Conservation (phyloP, 2,329 filamentous ascomycete genomes). For the Epichloe sylvatica region DNA sequence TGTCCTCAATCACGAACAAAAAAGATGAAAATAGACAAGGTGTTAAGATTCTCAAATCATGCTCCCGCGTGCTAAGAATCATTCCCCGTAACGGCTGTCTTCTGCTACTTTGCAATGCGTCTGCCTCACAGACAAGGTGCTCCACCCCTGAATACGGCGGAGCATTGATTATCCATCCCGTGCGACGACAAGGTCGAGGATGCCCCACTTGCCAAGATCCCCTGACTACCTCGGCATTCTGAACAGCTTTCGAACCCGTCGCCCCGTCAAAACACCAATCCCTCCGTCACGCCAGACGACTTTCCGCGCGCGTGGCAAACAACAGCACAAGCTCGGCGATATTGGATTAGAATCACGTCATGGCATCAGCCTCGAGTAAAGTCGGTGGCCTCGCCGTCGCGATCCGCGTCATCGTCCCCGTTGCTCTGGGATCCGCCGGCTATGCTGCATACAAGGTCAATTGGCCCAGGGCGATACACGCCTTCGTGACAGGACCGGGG, state of each 20-base stretch:
- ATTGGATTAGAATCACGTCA: conserved; percentile 3
- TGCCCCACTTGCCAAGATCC: too few relatives aligned
- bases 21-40: background rate
- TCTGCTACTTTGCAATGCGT: too few relatives aligned
- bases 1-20: background rate
- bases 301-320: background rate
- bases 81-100: too few relatives aligned
- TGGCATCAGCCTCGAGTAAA: conserved; percentile 20
- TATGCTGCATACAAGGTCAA: conserved; percentile 34
- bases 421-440: conserved; percentile 27
- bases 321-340: background rate
- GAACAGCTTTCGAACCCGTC: too few relatives aligned
- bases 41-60: background rate
- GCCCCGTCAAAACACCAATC: too few relatives aligned
- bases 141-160: too few relatives aligned
- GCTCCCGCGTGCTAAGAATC: background rate
- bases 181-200: too few relatives aligned
- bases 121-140: too few relatives aligned
- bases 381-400: conserved; percentile 19
- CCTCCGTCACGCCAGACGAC: background rate
- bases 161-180: too few relatives aligned
- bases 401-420: conserved; percentile 28
- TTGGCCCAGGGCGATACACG: conserved; percentile 22
- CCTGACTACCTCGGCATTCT: too few relatives aligned
- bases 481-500: conserved; percentile 41